A percentile compares a stretch with the other conserved stretches of the same genome.
Evolutionary conservation across 257 asterid species (phyloP).

Genomic region (Fraxinus americana): DNA sequence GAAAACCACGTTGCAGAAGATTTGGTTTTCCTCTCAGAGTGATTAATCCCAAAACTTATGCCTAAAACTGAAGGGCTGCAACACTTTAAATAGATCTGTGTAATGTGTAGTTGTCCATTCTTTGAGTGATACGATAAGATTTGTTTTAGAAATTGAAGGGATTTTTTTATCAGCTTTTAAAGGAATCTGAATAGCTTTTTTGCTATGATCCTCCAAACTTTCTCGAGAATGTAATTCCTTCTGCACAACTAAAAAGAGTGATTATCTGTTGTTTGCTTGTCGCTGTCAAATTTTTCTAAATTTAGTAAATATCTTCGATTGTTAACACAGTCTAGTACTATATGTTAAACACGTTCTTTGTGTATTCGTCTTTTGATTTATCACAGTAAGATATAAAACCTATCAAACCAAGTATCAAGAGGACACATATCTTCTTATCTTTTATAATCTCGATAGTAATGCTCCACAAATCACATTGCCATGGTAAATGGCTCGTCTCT

Average conservation of each 20-base stretch:
- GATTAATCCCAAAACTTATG: conserved; percentile 2
- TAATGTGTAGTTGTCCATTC: neutral
- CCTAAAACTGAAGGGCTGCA: neutral
- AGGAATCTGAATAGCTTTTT: conserved; percentile 10
- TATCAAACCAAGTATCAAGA: too few relatives aligned
- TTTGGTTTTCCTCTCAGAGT: neutral
- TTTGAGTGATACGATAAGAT: conserved; percentile 12
- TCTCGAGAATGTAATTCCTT: conserved; percentile 25
- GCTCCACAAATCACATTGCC: neutral
- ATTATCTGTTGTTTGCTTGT: conserved; percentile 10
- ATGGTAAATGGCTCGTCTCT: neutral
- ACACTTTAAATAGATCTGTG: conserved; percentile 19
- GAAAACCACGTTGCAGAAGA: conserved; percentile 32
- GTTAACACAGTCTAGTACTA: too few relatives aligned
- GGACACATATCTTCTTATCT: too few relatives aligned
- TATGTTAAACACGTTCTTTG: too few relatives aligned
- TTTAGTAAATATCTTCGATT: neutral
- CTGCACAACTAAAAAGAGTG: conserved; percentile 9
- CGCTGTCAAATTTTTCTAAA: conserved; percentile 1
- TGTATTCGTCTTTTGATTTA: too few relatives aligned
- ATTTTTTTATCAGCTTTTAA: neutral
- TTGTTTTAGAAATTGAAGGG: neutral
- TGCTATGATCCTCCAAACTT: neutral
- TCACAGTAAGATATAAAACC: too few relatives aligned
- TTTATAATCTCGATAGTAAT: too few relatives aligned